Percentiles rank a stretch among this genome's conserved stretches.
phyloP scores from a whole-genome alignment of 192 early-diverging fungal genomes.

The Endogone sp. region DNA sequence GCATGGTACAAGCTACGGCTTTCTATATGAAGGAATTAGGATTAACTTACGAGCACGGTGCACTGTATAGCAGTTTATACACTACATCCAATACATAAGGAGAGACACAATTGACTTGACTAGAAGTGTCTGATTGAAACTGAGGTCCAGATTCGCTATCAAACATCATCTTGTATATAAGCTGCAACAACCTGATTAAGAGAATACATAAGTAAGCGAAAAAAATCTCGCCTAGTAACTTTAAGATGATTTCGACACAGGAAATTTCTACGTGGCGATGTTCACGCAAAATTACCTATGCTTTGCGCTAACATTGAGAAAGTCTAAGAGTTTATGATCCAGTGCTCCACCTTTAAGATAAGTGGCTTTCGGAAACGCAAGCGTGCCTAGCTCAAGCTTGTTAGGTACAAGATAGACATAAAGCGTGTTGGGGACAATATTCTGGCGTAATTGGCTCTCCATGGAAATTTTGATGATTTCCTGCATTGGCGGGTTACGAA shows the following conservation, averaged over 20 bases:
- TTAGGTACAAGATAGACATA: conserved; percentile 51
- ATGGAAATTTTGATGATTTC: conserved; percentile 53
- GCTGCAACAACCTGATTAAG: conserved; percentile 48
- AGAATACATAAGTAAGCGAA: too few relatives aligned
- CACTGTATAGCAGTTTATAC: conserved; percentile 69
- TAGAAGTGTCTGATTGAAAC: conserved; percentile 47
- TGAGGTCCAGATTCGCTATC: conserved; percentile 57
- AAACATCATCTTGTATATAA: conserved; percentile 74
- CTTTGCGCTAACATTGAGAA: conserved; percentile 63
- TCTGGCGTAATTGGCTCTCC: conserved; percentile 42
- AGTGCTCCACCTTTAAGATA: conserved; percentile 65
- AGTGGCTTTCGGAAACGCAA: conserved; percentile 34
- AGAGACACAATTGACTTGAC: conserved; percentile 58
- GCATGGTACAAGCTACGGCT: too few relatives aligned
- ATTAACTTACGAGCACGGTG: conserved; percentile 61
- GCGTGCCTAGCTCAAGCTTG: conserved; percentile 35
- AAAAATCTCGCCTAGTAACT: too few relatives aligned
- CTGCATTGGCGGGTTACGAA: conserved; percentile 39
- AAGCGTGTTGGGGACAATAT: conserved; percentile 47
- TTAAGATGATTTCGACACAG: not conserved
- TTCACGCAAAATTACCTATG: conserved; percentile 40
- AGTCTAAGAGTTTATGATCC: conserved; percentile 63
- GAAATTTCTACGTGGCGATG: not conserved
- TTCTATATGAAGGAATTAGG: too few relatives aligned
- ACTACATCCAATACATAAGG: conserved; percentile 74